Evolutionary conservation across 2,329 filamentous ascomycete species (phyloP).

Genomic region (Fusarium aywerte): DNA sequence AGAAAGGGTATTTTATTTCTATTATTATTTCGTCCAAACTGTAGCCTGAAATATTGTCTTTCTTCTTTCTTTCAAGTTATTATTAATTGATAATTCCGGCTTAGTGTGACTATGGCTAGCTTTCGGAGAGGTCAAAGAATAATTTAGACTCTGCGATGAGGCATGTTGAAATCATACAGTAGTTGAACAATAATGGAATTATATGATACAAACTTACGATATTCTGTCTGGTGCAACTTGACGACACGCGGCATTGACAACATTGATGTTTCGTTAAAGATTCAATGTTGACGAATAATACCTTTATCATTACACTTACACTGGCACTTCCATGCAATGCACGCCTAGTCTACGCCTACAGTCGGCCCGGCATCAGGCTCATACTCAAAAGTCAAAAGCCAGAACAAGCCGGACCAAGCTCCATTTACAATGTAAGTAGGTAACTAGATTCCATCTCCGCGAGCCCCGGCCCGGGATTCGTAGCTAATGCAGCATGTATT

Average conservation of each 20-base stretch:
- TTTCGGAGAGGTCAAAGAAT: not conserved
- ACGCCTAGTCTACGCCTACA: not conserved
- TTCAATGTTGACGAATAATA: not conserved
- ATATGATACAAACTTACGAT: not conserved
- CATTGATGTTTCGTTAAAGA: not conserved
- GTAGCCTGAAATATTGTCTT: too few species aligned
- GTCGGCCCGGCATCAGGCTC: conserved; percentile 25
- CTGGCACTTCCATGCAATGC: not conserved
- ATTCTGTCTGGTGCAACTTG: not conserved
- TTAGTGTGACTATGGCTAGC: not conserved
- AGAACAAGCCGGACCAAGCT: conserved; percentile 3
- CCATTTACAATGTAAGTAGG: not conserved
- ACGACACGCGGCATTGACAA: not conserved
- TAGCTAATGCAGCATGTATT: conserved; percentile 12
- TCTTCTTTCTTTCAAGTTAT: too few species aligned
- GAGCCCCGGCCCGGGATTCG: conserved; percentile 13
- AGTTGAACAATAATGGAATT: not conserved
- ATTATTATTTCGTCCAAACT: too few species aligned
- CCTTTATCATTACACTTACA: not conserved
- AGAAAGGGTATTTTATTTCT: not conserved
- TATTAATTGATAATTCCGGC: not conserved
- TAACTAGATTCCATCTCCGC: conserved; percentile 22
- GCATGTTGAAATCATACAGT: not conserved
- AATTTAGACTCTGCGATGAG: not conserved
- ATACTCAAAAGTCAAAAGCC: not conserved